Conservation (phyloP, 2,329 filamentous ascomycete species). For the Exophiala spinifera region DNA sequence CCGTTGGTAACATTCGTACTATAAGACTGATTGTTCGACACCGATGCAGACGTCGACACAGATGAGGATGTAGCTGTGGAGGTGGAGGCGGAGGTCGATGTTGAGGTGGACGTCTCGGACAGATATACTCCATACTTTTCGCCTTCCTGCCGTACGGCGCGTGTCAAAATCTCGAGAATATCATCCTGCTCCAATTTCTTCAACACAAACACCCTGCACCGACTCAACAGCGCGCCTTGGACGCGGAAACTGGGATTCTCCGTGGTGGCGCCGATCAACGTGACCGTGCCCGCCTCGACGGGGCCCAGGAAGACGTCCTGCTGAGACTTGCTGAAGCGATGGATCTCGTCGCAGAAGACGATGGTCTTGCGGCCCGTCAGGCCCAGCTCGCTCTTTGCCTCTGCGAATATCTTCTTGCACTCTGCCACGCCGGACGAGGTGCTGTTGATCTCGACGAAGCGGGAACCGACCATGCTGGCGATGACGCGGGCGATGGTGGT, state of each 20-base stretch:
- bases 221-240: conserved; percentile 77
- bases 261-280: conserved; percentile 89
- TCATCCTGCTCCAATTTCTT: conserved; percentile 70
- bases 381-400: conserved; percentile 74
- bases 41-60: too few relatives aligned
- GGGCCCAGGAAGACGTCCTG: conserved; percentile 93
- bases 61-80: too few relatives aligned
- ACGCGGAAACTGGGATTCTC: conserved; percentile 97
- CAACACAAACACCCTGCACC: conserved; percentile 88
- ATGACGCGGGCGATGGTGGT: conserved; percentile 83
- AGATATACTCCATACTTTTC: conserved; percentile 36
- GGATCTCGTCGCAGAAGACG: conserved; percentile 96
- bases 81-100: too few relatives aligned
- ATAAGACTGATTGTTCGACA: too few relatives aligned
- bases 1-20: too few relatives aligned
- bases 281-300: conserved; percentile 86
- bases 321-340: conserved; percentile 84
- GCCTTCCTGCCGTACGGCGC: conserved; percentile 61
- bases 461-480: conserved; percentile 72
- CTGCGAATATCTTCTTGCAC: conserved; percentile 85
- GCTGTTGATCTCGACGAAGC: conserved; percentile 95
- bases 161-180: conserved; percentile 67
- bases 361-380: conserved; percentile 89
- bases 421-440: conserved; percentile 84
- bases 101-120: too few relatives aligned